Conservation (phyloP, 176 grass and related monocot species). For the Alloteropsis semialata region DNA sequence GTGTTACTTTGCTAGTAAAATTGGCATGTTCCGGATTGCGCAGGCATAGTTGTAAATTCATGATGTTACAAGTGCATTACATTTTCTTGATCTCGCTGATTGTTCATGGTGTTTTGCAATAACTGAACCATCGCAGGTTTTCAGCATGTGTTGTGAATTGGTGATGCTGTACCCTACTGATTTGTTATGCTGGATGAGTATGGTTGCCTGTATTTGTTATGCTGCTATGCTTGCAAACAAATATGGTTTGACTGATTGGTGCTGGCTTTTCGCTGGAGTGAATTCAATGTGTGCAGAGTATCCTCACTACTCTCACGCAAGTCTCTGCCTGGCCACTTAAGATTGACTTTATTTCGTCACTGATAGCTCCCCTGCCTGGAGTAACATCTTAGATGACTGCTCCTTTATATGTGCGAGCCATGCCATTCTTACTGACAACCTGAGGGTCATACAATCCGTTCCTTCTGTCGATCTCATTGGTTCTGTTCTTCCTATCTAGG, state of each 20-base stretch:
- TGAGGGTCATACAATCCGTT: background rate
- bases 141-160: background rate
- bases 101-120: background rate
- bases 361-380: background rate
- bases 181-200: no score
- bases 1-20: background rate
- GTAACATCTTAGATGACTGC: no score
- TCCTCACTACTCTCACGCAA: background rate
- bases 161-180: background rate
- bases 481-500: no score
- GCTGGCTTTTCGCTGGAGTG: background rate
- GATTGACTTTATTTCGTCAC: background rate
- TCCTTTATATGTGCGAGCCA: no score
- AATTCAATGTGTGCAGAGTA: background rate
- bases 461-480: background rate
- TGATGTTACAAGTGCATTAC: background rate
- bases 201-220: background rate
- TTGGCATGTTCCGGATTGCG: background rate
- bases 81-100: background rate
- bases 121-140: background rate
- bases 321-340: background rate
- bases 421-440: background rate
- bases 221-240: background rate
- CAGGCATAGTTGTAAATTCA: slow-evolving; percentile 22
- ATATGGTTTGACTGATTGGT: background rate